Percentiles rank a stretch among this genome's conserved stretches.
phyloP scores from a whole-genome alignment of 2,329 filamentous ascomycete species.

The Ascosphaera apis region DNA sequence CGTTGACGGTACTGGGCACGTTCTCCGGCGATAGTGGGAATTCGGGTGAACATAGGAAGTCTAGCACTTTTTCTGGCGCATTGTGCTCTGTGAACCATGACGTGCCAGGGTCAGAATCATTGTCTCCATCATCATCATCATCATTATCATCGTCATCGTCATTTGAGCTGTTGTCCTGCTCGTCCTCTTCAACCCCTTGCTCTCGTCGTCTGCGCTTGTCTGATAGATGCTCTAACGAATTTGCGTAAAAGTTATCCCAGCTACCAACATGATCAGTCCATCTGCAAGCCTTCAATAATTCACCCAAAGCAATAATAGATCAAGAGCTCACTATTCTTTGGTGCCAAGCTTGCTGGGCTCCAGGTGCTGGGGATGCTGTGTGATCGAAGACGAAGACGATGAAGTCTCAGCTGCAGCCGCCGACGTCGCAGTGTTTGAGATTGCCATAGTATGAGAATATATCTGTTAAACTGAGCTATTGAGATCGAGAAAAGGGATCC shows the following conservation, averaged over 20 bases:
- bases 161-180: conserved; percentile 13
- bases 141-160: conserved; percentile 48
- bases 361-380: conserved; percentile 40
- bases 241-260: conserved; percentile 35
- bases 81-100: conserved; percentile 92
- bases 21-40: conserved; percentile 21
- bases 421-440: too few relatives aligned
- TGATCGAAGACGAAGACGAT: too few relatives aligned
- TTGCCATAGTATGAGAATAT: too few relatives aligned
- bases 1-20: conserved; percentile 12
- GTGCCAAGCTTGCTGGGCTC: conserved; percentile 64
- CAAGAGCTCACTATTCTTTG: conserved; percentile 54
- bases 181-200: conserved; percentile 2
- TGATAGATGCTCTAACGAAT: conserved; percentile 18
- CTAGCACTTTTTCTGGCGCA: conserved; percentile 59
- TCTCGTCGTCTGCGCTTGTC: conserved; percentile 7
- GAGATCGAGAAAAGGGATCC: too few relatives aligned
- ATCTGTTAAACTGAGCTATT: too few relatives aligned
- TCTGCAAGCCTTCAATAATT: conserved; percentile 1
- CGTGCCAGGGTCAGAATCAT: conserved; percentile 54
- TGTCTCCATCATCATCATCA: conserved; percentile 48
- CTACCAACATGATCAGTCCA: conserved; percentile 20
- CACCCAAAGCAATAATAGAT: background rate
- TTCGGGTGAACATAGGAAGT: conserved; percentile 34
- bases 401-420: too few relatives aligned